Base-by-base conservation (phyloP, 176 grass and related monocot genomes). In the Eragrostis nindensis region DNA sequence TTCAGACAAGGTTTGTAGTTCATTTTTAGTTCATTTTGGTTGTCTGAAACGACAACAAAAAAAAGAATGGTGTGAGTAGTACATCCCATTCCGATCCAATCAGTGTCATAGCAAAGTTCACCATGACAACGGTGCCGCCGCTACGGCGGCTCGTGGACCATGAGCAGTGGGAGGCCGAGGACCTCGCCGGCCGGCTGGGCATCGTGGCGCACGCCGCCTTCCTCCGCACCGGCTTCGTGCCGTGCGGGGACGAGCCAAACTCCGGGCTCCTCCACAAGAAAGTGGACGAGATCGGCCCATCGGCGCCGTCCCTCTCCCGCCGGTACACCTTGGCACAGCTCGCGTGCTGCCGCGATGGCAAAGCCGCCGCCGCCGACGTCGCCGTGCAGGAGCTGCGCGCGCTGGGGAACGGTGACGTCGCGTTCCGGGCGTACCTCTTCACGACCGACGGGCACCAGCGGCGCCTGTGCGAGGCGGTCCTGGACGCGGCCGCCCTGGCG, bases 121-220 rank as follows among this genome's bases (percentile, higher is more conserved):
- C 57, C 3, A 61, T 61, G 57, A 24, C 57, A 13, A 26, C 11
- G 24, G 0, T 27, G n/a, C n/a, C n/a, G n/a, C 24, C 1, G 11
- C 75, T 63, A 5, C 75, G 19, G 10, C 18, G 26, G 5, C 25
- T 78, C 27, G 47, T 78, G 5, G 40, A 70, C 2, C 52, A 17
- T 11, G 40, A 7, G 6, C 24, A 16, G 11, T 82, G 68, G 79
- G 41, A 60, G 2, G 68, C 42, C 19, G 79, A 72, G 68, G 25
- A 29, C 42, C 12, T 11, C 26, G 27, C 62, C 39, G 68, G 55
- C 24, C 43, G 56, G 1, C 43, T 82, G 13, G 5, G n/a, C 8
- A 49, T 72, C 43, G 4, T 73, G 19, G 68, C 8, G 36, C 80
- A 74, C 11, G 60, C 80, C 2, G 60, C 46, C n/a, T 30, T 74